Evolutionary conservation across 306 rosid species (phyloP), one percentile per base, ranked within the genome.

Genomic region (Gynostemma pentaphyllum): DNA sequence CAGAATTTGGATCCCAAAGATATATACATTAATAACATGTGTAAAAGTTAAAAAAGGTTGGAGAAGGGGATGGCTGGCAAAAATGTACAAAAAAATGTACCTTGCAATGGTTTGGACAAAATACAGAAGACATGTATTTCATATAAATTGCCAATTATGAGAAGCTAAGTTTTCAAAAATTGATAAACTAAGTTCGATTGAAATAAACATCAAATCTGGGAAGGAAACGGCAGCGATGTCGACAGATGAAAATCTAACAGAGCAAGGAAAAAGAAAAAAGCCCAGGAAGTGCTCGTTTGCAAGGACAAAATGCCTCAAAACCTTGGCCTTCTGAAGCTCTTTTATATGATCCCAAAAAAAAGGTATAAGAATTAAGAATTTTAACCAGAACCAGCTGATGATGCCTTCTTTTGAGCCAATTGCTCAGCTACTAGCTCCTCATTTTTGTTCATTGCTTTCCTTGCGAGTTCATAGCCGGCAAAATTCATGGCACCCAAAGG

Each of bases 401-500:
- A 81, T 32, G 68, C 76, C 79, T 78, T 78, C 80, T 78, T 78
- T 53, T 72, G 83, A 66, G 75, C 65, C 49, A 49, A 53, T 54
- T 68, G 78, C n/a, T 80, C 80, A 7, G 60, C 81, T 11, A 76
- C 68, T 23, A 72, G 63, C 52, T 85, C 95, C 18, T 86, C 84
- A 45, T 68, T 84, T 76, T 85, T 83, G 70, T 82, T 87, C 97
- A 94, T 94, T 69, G 97, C 95, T 85, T 94, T 88, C 80, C 81
- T 86, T 39, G 94, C 90, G 41, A 94, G 88, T 73, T 94, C 99
- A 55, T 88, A 88, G 29, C 99, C 99, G 27, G 99, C 99, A 73
- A 94, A 94, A 78, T 94, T 94, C 97, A 94, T 88, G 76, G 99
- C 99, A 19, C 99, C 99, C 19, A 94, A 62, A 21, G 99, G 97